Evolutionary conservation across 495 filamentous ascomycete genomes (phyloP).

Genomic region (Penicillium crystallinum): DNA sequence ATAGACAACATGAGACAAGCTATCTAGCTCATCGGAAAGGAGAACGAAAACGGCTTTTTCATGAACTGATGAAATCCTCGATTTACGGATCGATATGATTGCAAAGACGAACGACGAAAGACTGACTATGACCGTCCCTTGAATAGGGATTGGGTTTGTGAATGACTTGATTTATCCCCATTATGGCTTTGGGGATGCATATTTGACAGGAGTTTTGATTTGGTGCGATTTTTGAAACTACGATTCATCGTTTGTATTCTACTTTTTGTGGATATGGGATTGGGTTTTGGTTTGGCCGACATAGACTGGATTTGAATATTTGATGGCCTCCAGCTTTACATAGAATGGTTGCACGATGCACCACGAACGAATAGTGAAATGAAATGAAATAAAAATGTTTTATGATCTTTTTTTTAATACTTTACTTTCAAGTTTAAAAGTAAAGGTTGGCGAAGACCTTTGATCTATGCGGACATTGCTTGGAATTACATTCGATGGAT

Average conservation of each 20-base stretch:
- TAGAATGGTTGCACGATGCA: slow-evolving; percentile 4
- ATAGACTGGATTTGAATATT: slow-evolving; percentile 16
- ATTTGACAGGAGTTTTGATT: slow-evolving; percentile 11
- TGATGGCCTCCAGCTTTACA: background rate
- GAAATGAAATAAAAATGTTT: no score
- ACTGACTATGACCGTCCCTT: background rate
- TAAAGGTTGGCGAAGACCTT: no score
- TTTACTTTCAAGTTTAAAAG: no score
- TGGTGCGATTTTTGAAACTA: background rate
- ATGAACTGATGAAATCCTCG: slow-evolving; percentile 9
- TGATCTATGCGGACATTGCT: no score
- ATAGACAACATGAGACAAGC: background rate
- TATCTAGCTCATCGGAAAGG: background rate
- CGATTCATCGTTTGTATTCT: slow-evolving; percentile 15
- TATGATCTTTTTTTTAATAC: no score
- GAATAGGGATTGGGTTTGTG: background rate
- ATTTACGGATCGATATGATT: slow-evolving; percentile 7
- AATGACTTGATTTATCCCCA: slow-evolving; percentile 5
- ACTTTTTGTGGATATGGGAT: slow-evolving; percentile 9
- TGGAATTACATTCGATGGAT: no score
- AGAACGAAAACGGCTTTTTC: background rate
- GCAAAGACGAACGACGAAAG: slow-evolving; percentile 4
- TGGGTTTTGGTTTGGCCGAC: background rate
- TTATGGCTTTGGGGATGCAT: slow-evolving; percentile 6
- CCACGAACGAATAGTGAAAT: slow-evolving; percentile 1